Base-by-base conservation (phyloP, 768 basidiomycete genomes). In the Tricholoma terreum region DNA sequence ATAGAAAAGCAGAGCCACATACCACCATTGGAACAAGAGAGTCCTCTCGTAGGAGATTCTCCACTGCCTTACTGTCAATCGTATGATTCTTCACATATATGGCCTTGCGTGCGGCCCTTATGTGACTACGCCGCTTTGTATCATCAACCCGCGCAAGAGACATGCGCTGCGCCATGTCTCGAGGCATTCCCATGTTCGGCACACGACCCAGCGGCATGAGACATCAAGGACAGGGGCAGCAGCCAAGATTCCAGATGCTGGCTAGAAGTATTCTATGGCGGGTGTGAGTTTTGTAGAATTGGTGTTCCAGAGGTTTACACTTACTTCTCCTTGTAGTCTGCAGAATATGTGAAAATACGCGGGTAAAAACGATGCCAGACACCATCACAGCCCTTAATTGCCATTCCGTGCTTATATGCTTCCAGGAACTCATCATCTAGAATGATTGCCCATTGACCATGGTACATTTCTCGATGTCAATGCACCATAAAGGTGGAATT, bases 321-420 rank as follows among this genome's bases (percentile, higher is more conserved):
- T 43, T 27, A 69, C 68, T 69, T 69, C 48, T 69, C 68, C 36
- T 69, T 67, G 58, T 69, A 69, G 52, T 69, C 69, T 11, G 69
- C 69, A 1, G 67, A 63, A 50, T 70, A 70, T 4, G 67, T 65
- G 31, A 70, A 66, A 19, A 70, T 58, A 1, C 67, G 58, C 33
- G 64, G 64, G 50, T 60, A 70, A 12, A 70, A 33, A 14, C 64
- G 54, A 11, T 67, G 61, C 21, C 6, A 6, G 6, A 65, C 46
- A 6, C 66, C 63, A 58, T 67, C 64, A 15, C 35, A 35, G 43
- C 66, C 67, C 3, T 11, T 24, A 11, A 67, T 50, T n/a, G 65
- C 64, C 36, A 67, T 42, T 1, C 69, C 65, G 43, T 70, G 58
- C 7, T 33, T 8, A 38, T 64, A 70, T 2, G 61, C 67, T 14